Percentiles rank a stretch among this genome's conserved stretches.
phyloP scores from a whole-genome alignment of 2,329 filamentous ascomycete genomes.

The Botryosphaeria dothidea region DNA sequence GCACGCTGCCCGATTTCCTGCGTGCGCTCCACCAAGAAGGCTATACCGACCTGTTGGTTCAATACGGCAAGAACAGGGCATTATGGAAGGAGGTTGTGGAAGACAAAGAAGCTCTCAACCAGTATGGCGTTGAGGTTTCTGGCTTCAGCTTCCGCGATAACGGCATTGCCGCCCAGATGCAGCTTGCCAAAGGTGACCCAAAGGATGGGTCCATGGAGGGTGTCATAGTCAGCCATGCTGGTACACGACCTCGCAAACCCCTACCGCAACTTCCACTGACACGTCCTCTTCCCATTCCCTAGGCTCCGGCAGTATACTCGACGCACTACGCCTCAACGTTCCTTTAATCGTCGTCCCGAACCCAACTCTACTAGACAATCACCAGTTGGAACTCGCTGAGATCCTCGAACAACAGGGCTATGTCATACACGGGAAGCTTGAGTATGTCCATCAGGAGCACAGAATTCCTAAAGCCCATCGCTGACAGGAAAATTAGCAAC shows the following conservation, averaged over 20 bases:
- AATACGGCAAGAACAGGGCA: slow-evolving; percentile 70
- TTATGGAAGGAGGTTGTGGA: slow-evolving; percentile 45
- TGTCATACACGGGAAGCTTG: slow-evolving; percentile 68
- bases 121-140: slow-evolving; percentile 45
- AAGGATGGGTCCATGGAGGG: slow-evolving; percentile 55
- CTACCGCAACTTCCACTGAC: background rate
- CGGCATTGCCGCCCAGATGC: slow-evolving; percentile 63
- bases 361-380: slow-evolving; percentile 77
- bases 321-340: slow-evolving; percentile 71
- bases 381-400: slow-evolving; percentile 83
- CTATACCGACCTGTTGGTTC: slow-evolving; percentile 74
- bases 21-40: slow-evolving; percentile 56
- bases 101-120: slow-evolving; percentile 14
- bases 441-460: slow-evolving; percentile 49
- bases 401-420: slow-evolving; percentile 75
- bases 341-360: slow-evolving; percentile 92
- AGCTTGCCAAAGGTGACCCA: slow-evolving; percentile 46
- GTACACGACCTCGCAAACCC: slow-evolving; percentile 48
- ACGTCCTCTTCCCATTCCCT: background rate
- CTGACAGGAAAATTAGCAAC: slow-evolving; percentile 36
- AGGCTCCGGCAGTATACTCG: slow-evolving; percentile 90
- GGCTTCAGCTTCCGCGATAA: slow-evolving; percentile 67
- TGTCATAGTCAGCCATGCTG: slow-evolving; percentile 84
- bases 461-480: background rate
- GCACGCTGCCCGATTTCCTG: slow-evolving; percentile 65